Evolutionary conservation across 768 basidiomycete genomes (phyloP), one percentile per base, ranked within the genome.

Genomic region (Psilocybe subaeruginosa): DNA sequence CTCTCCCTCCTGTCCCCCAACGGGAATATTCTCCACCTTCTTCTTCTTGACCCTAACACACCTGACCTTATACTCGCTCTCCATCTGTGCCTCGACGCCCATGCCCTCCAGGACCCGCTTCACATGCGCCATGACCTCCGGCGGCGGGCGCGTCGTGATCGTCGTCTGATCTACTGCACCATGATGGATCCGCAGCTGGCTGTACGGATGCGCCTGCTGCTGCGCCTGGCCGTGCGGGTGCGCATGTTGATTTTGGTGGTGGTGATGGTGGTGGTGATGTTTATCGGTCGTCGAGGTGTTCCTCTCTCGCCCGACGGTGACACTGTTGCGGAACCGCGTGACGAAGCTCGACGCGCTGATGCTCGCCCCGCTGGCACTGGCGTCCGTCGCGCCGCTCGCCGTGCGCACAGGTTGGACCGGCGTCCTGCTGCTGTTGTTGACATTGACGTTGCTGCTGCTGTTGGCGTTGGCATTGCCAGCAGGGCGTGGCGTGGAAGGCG

Each of bases 101-200:
- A 99, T 95, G 33, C 84, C 85, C 66, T 87, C 84, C 62, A 99
- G 80, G 11, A 95, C 90, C 62, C 82, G 82, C 68, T 85, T 84
- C 31, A 99, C 85, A 70, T 95, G 92, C 61, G 82, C 85, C 79
- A 99, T 93, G 37, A 99, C 95, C 66, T 93, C 91, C 1, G 89
- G 86, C 37, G 97, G 95, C 8, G 88, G 79, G 19, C 86, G 83
- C 3, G 88, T 93, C 35, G 97, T 97, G 67, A 98, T 85, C 55
- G 88, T 95, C 29, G 87, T 87, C 72, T 91, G 90, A 72, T 98
- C 97, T 31, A 99, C 91, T 2, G 96, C 89, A 63, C 96, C 97
- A 66, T 93, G 91, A 70, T 99, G 97, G 45, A 92, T 85, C 9
- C 95, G 86, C 43, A 98, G 74, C 54, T 81, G 83, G 64, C 71